Evolutionary conservation across 1,139 yeast genomes (phyloP).

Genomic region (Candida buenavistaensis): DNA sequence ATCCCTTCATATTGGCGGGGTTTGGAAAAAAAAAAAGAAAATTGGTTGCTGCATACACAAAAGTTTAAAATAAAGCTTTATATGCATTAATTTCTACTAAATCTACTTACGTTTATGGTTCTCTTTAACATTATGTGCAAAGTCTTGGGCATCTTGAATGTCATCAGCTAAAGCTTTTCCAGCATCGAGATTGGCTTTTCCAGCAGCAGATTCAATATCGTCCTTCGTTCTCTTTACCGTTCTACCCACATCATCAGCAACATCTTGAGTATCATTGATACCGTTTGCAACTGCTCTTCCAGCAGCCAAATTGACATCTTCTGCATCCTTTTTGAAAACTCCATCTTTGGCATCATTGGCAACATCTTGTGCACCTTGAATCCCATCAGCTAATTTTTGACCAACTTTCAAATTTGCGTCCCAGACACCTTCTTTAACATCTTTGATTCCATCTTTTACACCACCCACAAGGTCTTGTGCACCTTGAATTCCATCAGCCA

Average conservation of each 20-base stretch:
- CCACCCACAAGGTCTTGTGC: constrained; percentile 1
- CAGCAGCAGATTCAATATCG: constrained; percentile 12
- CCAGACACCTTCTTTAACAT: constrained; percentile 6
- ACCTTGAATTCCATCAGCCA: constrained; percentile 2
- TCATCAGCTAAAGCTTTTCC: constrained; percentile 31
- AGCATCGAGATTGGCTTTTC: constrained; percentile 22
- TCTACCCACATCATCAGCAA: constrained; percentile 3
- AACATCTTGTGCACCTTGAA: constrained; percentile 8
- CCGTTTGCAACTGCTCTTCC: constrained; percentile 9
- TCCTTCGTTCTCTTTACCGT: constrained; percentile 1
- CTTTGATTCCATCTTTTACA: constrained; percentile 1
- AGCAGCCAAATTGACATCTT: constrained; percentile 8
- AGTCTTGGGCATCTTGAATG: constrained; percentile 19
- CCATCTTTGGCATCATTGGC: constrained; percentile 3
- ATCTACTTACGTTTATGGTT: no score
- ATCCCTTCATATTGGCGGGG: no score
- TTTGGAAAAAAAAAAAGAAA: no score
- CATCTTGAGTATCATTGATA: constrained; percentile 10
- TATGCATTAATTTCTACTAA: no score
- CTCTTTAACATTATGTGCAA: not conserved
- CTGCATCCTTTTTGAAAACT: constrained; percentile 2
- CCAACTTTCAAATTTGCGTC: constrained; percentile 8
- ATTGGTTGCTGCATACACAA: no score
- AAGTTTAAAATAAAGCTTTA: no score
- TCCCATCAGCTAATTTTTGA: constrained; percentile 6